phyloP scores from a whole-genome alignment of 352 stramenopile species.

The Plasmopara viticola region DNA sequence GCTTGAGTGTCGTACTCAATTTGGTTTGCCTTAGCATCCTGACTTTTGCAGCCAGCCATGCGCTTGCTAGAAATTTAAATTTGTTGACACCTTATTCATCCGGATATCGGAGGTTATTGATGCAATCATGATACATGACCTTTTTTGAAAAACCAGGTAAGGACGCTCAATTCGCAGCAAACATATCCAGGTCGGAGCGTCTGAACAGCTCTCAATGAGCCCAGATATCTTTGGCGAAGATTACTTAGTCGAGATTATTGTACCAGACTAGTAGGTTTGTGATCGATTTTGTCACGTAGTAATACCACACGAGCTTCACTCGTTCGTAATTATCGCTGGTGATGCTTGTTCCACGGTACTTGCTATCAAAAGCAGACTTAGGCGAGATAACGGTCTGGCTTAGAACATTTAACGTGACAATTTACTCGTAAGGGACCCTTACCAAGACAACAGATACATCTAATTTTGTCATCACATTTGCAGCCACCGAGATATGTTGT shows the following conservation, averaged over 20 bases:
- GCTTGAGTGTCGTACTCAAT: background rate
- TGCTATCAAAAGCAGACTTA: background rate
- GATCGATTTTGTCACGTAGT: background rate
- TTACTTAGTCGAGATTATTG: background rate
- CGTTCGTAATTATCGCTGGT: background rate
- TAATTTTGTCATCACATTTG: background rate
- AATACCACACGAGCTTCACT: background rate
- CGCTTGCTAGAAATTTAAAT: background rate
- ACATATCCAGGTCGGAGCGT: background rate
- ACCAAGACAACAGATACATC: background rate
- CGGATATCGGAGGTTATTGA: background rate
- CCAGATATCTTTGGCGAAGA: background rate
- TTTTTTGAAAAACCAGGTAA: background rate
- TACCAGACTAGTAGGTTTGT: background rate
- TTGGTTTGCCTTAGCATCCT: background rate
- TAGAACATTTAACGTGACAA: background rate
- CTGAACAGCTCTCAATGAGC: background rate
- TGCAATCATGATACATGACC: background rate
- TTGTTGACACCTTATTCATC: background rate
- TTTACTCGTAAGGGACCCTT: background rate
- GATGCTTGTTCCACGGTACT: background rate
- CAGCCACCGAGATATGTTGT: background rate
- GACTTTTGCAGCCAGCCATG: background rate
- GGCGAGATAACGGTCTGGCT: too few species aligned
- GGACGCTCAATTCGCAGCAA: background rate